phyloP scores from a whole-genome alignment of 2,329 filamentous ascomycete genomes.

The Exophiala viscosa region DNA sequence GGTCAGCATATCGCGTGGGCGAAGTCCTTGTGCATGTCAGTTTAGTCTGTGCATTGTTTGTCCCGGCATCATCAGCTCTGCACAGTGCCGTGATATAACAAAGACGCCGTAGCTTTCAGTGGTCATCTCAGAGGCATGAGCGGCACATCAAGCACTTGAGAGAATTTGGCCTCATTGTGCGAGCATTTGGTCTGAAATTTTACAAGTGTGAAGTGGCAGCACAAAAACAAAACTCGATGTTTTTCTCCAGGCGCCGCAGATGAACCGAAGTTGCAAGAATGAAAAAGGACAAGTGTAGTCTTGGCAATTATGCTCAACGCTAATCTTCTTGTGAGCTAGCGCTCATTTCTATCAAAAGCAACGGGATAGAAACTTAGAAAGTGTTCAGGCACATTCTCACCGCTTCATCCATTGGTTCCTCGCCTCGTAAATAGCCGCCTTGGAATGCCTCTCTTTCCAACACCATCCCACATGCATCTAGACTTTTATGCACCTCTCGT shows the following conservation, averaged over 20 bases:
- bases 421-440: conserved; percentile 7
- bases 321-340: not conserved
- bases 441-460: not conserved
- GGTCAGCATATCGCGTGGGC: too few species aligned
- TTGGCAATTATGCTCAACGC: not conserved
- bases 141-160: not conserved
- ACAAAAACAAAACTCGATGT: not conserved
- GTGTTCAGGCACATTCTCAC: not conserved
- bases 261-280: not conserved
- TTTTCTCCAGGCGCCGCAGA: not conserved
- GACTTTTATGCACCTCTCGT: not conserved
- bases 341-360: not conserved
- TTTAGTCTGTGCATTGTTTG: too few species aligned
- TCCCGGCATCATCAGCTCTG: too few species aligned
- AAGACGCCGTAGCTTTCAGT: too few species aligned
- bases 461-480: conserved; percentile 2
- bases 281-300: conserved; percentile 1
- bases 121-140: too few species aligned
- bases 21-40: too few species aligned
- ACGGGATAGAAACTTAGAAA: not conserved
- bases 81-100: too few species aligned
- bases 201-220: not conserved
- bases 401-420: conserved; percentile 1
- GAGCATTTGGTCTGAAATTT: not conserved
- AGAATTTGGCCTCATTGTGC: not conserved